Base-by-base conservation (phyloP, 179 eudicot species). In the Nepenthes alata region DNA sequence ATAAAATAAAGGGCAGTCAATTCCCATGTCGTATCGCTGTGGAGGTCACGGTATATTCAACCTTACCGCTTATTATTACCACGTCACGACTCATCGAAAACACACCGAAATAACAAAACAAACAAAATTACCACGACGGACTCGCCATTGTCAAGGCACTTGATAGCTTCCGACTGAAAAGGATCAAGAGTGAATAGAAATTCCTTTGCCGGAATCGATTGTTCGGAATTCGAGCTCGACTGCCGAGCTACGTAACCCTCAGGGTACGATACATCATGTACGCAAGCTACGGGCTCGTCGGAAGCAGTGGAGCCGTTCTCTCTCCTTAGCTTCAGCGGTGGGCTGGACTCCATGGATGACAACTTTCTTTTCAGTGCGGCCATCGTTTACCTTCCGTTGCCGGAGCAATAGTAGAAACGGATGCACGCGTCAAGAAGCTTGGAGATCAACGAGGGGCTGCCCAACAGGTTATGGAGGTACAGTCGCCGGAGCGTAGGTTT, bases 191-290 rank as follows among this genome's bases (percentile, higher is more conserved):
- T 53, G 37, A 91, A 91, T 2, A 93, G 93, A 45, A 81, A 91
- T 47, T 89, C 88, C 76, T 85, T 91, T 47, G 96, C 96, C n/a
- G 96, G 96, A 16, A 73, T 74, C 0, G 68, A 11, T 14, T 63
- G 53, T 3, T 2, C 57, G 48, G 62, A 6, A 7, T 38, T 34
- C 35, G 72, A 62, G 41, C 69, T 67, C 13, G 78, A 41, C 11
- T 75, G 41, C 3, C 61, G 70, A 59, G 68, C 80, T 50, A 69
- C 65, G 61, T 86, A 89, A 9, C 84, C 80, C 52, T 86, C 83
- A 1, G 98, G 98, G 65, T 89, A 86, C 2, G 96, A 89, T 1
- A 89, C 90, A 38, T 93, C 95, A 60, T 93, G 98, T 38, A 93
- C 74, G 16, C 96, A 89, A 2, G 93, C 84, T n/a, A 89, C 74